phyloP scores from a whole-genome alignment of 2,329 filamentous ascomycete genomes.

The Aquanectria penicillioides region DNA sequence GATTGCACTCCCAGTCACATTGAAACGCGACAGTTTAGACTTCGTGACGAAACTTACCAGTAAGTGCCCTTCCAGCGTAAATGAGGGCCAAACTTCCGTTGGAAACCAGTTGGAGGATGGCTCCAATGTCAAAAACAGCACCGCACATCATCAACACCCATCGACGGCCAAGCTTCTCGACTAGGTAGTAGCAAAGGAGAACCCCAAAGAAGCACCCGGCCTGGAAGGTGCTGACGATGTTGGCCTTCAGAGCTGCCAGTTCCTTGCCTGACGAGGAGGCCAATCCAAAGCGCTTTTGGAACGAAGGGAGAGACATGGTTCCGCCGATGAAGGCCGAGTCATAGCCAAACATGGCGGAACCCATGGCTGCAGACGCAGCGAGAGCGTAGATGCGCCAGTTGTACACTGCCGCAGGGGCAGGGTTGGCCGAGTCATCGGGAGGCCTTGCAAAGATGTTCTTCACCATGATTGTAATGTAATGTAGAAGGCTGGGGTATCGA shows the following conservation, averaged over 20 bases:
- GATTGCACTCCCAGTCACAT: neutral
- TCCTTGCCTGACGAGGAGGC: constrained; percentile 4
- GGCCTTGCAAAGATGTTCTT: constrained; percentile 10
- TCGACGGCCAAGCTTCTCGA: constrained; percentile 64
- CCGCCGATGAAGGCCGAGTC: constrained; percentile 40
- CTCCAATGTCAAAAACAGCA: constrained; percentile 59
- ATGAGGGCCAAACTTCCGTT: constrained; percentile 61
- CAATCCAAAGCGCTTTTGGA: constrained; percentile 31
- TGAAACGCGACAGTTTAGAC: no score
- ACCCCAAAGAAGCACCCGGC: constrained; percentile 65
- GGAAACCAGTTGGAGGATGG: constrained; percentile 59
- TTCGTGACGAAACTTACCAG: constrained; percentile 44
- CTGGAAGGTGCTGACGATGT: constrained; percentile 58
- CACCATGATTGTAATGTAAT: constrained; percentile 5
- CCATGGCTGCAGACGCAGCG: constrained; percentile 40
- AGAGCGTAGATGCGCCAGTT: constrained; percentile 43
- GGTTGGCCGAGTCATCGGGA: constrained; percentile 21
- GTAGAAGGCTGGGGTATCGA: neutral
- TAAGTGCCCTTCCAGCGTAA: constrained; percentile 62
- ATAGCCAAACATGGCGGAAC: constrained; percentile 41
- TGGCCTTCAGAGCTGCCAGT: constrained; percentile 33
- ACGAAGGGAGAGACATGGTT: constrained; percentile 36
- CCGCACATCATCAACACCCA: constrained; percentile 62
- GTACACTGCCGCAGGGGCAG: constrained; percentile 34
- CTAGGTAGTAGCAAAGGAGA: constrained; percentile 62